These are phyloP conservation scores for Cubamyces lactineus DNA, from an alignment of 768 basidiomycete genomes.

Conservation along the genomic window DNA sequence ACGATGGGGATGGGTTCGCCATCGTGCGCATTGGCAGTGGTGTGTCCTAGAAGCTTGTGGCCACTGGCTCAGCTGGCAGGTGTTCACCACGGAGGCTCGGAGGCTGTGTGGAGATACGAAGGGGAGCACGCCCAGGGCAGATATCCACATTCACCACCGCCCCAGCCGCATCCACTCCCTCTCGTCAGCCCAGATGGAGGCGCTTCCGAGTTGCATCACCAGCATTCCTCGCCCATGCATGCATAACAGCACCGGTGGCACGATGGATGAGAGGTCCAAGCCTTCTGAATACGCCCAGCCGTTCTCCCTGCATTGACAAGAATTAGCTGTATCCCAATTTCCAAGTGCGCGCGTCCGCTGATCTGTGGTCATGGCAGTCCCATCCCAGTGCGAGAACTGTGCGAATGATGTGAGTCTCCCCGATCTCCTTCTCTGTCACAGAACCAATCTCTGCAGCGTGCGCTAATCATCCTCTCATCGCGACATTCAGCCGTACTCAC, in stretches of 20 bases:
- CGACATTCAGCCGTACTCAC: conserved; percentile 6
- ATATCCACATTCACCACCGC: not conserved
- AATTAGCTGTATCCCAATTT: not conserved
- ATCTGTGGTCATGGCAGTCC: conserved; percentile 13
- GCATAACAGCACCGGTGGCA: too few relatives aligned
- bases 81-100: not conserved
- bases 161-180: not conserved
- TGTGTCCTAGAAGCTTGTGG: too few relatives aligned
- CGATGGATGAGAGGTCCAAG: not conserved
- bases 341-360: not conserved
- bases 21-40: not conserved
- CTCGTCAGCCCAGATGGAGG: not conserved
- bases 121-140: not conserved
- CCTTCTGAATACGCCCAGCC: not conserved
- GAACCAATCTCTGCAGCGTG: not conserved
- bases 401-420: conserved; percentile 21
- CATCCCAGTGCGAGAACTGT: conserved; percentile 16
- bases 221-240: too few relatives aligned
- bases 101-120: conserved; percentile 17
- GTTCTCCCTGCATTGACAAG: not conserved
- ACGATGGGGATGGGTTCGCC: not conserved
- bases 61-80: too few relatives aligned
- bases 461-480: conserved; percentile 14
- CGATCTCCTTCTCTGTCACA: conserved; percentile 20
- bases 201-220: too few relatives aligned